These are phyloP conservation scores for Quercus lobata DNA, from an alignment of 331 rosid genomes.

Conservation along the genomic window DNA sequence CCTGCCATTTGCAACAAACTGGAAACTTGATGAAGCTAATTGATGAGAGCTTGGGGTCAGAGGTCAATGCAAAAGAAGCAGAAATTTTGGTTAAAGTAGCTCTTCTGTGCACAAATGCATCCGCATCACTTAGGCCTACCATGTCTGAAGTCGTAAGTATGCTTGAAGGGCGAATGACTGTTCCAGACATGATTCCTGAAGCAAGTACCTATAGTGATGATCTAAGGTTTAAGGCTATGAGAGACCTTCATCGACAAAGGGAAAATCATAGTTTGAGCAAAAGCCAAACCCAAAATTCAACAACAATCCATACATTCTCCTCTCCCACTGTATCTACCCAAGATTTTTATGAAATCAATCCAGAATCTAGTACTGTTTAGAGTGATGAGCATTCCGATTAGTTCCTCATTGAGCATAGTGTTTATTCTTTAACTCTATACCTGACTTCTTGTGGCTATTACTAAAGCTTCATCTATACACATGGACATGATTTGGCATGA, in stretches of 20 bases:
- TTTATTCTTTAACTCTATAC: background rate
- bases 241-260: slow-evolving; percentile 49
- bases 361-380: background rate
- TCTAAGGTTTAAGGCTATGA: slow-evolving; percentile 68
- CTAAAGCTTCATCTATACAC: too few species aligned
- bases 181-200: slow-evolving; percentile 53
- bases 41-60: slow-evolving; percentile 58
- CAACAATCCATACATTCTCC: slow-evolving; percentile 16
- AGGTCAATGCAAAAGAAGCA: slow-evolving; percentile 48
- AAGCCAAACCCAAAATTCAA: slow-evolving; percentile 42
- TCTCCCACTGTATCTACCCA: slow-evolving; percentile 32
- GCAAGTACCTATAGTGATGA: slow-evolving; percentile 35
- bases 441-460: too few species aligned
- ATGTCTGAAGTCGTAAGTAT: slow-evolving; percentile 78
- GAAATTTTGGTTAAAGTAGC: slow-evolving; percentile 59
- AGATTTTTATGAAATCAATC: background rate
- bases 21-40: slow-evolving; percentile 49
- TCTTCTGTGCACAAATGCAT: slow-evolving; percentile 56
- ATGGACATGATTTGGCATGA: background rate
- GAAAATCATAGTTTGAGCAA: slow-evolving; percentile 35
- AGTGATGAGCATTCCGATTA: background rate
- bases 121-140: slow-evolving; percentile 62
- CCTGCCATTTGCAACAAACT: slow-evolving; percentile 44
- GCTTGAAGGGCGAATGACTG: slow-evolving; percentile 58
- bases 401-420: background rate